A percentile compares a stretch with the other conserved stretches of the same genome.
Evolutionary conservation across 495 filamentous ascomycete species (phyloP).

Genomic region (Xylaria grammica): DNA sequence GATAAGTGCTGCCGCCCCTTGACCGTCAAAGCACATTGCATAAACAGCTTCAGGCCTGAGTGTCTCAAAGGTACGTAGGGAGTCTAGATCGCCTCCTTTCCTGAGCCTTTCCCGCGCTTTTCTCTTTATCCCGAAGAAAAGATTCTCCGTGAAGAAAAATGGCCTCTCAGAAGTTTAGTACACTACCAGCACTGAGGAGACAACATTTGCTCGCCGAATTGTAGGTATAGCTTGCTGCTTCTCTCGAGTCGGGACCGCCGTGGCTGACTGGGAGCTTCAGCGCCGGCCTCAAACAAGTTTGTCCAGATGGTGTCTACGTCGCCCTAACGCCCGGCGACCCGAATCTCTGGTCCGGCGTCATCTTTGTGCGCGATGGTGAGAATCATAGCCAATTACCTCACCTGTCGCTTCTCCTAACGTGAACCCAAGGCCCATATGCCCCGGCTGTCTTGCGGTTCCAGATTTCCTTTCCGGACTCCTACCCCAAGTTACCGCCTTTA

Average conservation of each 20-base stretch:
- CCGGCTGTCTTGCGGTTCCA: conserved; percentile 88
- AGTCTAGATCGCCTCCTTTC: neutral
- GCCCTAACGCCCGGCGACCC: conserved; percentile 81
- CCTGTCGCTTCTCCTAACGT: conserved; percentile 7
- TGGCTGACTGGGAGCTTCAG: conserved; percentile 51
- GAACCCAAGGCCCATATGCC: conserved; percentile 75
- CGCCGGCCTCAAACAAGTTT: conserved; percentile 77
- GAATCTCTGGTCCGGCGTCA: conserved; percentile 81
- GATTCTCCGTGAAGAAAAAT: conserved; percentile 24
- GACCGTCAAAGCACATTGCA: neutral
- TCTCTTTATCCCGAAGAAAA: conserved; percentile 11
- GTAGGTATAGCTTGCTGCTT: conserved; percentile 47
- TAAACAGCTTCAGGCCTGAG: neutral
- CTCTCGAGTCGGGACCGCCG: neutral
- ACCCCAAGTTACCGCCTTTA: conserved; percentile 78
- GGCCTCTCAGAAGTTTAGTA: conserved; percentile 29
- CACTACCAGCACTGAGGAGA: conserved; percentile 43
- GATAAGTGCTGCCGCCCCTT: neutral
- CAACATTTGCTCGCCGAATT: conserved; percentile 81
- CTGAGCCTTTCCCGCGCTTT: neutral
- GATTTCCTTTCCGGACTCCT: conserved; percentile 81
- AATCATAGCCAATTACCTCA: conserved; percentile 17
- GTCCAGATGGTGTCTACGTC: conserved; percentile 85
- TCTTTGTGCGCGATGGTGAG: conserved; percentile 87
- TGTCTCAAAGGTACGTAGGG: neutral